Evolutionary conservation across 441 rosid species (phyloP), one percentile per base, ranked within the genome.

Genomic region (Syzygium syzygioides): DNA sequence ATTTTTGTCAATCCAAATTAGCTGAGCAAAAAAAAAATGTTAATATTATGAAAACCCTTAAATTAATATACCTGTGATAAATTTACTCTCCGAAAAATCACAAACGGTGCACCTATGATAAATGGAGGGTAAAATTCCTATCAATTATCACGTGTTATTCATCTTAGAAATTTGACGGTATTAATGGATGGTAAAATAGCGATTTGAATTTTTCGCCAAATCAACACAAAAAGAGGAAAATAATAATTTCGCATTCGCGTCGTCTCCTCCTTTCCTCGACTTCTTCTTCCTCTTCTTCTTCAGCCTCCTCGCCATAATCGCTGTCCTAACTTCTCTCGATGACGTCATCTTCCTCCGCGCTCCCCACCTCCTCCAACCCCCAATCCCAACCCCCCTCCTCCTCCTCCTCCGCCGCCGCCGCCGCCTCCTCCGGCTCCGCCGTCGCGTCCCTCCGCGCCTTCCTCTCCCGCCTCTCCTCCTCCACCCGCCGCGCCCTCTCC

Each of bases 401-500:
- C 87, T 55, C 87, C 62, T 52, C 48, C 45, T 5, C 41, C 41
- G 4, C 45, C 45, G 45, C 87, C 37, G 53, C 79, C 83, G 55
- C 89, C 87, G 53, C 90, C 79, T n/a, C 80, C 86, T 17, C 88
- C 32, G 1, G 88, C 76, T 85, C 88, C 87, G 14, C 90, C 50
- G 2, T 88, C 55, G 85, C 87, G 79, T 89, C 90, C 87, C 86
- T 90, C 66, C 91, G 91, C 19, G 76, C 91, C 87, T 89, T 92
- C 41, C 59, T 89, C 48, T 85, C 93, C 53, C 93, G 93, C n/a
- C 89, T 92, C 79, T 50, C 92, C 59, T 62, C 62, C 50, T 87
- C 94, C 7, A 32, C 34, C 28, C 91, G 93, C 86, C 93, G 87
- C 23, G 92, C 94, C 55, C 91, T 92, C 28, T 87, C 92, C 41